These are phyloP conservation scores for Acer campestre DNA, from an alignment of 345 rosid genomes.

Conservation along the genomic window DNA sequence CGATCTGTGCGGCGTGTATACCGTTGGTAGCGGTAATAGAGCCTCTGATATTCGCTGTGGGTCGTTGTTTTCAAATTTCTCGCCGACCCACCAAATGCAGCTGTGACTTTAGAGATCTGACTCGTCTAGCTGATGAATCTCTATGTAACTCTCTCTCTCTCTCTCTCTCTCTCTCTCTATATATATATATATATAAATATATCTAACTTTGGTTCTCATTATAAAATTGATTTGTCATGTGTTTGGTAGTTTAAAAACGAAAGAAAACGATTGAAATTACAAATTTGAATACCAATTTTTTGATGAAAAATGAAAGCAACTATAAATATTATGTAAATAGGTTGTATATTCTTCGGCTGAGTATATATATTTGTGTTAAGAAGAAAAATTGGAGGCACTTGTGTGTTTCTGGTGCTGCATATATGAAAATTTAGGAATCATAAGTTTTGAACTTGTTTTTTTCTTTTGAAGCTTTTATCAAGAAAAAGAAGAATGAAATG, in stretches of 20 bases:
- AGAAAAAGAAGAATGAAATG: background rate
- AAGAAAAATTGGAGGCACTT: background rate
- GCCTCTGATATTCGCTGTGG: constrained; percentile 37
- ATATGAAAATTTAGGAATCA: background rate
- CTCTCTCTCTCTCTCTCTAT: background rate
- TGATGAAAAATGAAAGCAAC: background rate
- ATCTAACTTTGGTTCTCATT: background rate
- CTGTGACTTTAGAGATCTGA: constrained; percentile 32
- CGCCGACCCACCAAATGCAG: constrained; percentile 18
- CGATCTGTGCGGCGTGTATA: constrained; percentile 60
- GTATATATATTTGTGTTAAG: background rate
- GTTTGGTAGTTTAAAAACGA: background rate
- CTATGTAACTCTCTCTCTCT: constrained; percentile 41
- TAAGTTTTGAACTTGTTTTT: background rate
- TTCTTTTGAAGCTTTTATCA: background rate
- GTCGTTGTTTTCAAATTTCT: constrained; percentile 46
- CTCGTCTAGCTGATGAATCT: constrained; percentile 65
- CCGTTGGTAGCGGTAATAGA: constrained; percentile 62
- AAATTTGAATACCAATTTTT: background rate
- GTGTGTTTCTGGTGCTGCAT: background rate
- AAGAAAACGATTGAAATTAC: background rate
- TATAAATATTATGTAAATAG: background rate
- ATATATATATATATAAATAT: too few relatives aligned
- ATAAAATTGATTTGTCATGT: background rate
- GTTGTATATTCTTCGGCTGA: background rate